These are phyloP conservation scores for Coriaria nepalensis DNA, from an alignment of 306 rosid species.

Conservation along the genomic window DNA sequence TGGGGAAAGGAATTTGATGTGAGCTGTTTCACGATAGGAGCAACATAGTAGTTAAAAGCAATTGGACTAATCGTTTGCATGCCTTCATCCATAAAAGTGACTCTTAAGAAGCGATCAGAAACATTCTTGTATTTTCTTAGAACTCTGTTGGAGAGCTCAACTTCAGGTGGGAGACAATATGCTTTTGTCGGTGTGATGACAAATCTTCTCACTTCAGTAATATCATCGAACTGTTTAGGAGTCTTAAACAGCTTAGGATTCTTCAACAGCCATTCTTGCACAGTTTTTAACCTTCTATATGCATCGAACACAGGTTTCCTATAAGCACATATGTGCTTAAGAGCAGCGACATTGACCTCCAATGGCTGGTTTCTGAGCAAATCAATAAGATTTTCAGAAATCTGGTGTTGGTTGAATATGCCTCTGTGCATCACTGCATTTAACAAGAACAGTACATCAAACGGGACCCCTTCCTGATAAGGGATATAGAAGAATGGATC, in stretches of 20 bases:
- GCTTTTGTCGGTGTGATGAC: constrained; percentile 82
- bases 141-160: constrained; percentile 76
- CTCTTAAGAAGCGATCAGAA: constrained; percentile 68
- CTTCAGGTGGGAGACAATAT: constrained; percentile 67
- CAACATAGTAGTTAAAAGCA: constrained; percentile 48
- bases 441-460: constrained; percentile 55
- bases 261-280: constrained; percentile 58
- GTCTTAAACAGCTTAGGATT: constrained; percentile 52
- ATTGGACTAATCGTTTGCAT: constrained; percentile 48
- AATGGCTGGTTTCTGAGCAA: constrained; percentile 41
- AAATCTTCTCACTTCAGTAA: constrained; percentile 63
- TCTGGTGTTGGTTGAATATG: constrained; percentile 46
- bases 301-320: constrained; percentile 57
- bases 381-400: constrained; percentile 38
- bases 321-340: constrained; percentile 53
- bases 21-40: constrained; percentile 64
- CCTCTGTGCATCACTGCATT: constrained; percentile 67
- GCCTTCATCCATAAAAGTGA: constrained; percentile 89
- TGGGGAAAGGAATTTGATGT: constrained; percentile 42
- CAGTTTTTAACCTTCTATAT: constrained; percentile 33
- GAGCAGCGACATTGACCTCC: constrained; percentile 66
- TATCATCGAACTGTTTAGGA: constrained; percentile 38
- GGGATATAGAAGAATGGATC: constrained; percentile 50
- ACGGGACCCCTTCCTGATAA: constrained; percentile 26
- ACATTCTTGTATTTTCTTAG: constrained; percentile 51